Base-by-base conservation (phyloP, 352 stramenopile genomes). In the Nannochloropsis limnetica region DNA sequence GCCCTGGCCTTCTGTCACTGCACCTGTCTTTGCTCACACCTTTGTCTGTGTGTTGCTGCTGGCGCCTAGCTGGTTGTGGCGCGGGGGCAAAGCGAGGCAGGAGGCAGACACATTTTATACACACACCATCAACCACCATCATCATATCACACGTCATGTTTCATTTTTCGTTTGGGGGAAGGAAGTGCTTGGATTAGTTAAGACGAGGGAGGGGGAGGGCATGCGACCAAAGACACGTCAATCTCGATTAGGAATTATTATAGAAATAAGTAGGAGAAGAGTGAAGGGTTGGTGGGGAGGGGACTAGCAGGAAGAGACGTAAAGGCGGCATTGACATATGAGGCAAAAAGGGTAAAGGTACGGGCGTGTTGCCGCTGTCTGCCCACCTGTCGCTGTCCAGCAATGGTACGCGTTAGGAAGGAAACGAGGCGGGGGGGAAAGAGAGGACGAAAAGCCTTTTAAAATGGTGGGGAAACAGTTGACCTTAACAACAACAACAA, bases 101-200 rank as follows among this genome's bases (percentile, higher is more conserved):
- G 37, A 49, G 17, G 2, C 37, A 49, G 37, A 14, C 37, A 17
- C 1, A 49, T 49, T 49, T 20, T 14, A 74, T 28, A 74, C 61
- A 74, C 61, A 74, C 61, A 74, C 61, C 61, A 74, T 74, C 61
- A 74, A 69, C 5, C 54, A 69, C 6, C 54, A 69, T 69, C 23
- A 22, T 31, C 11, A 74, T 25, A 74, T 15, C 11, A 74, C 9
- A 29, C 61, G 61, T 74, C 61, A 74, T 14, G 6, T 74, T 20
- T 31, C 25, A 74, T 74, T 74, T 74, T 25, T 28, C 22, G n/a
- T 25, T 74, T 74, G n/a, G 61, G 61, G 61, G n/a, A 67, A 67
- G 44, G n/a, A 15, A 49, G 37, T 49, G 17, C 11, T 6, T 49
- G 37, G 37, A 49, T 49, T 49, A 49, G 8, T 49, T 6, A 49